Conservation (phyloP, 2,329 filamentous ascomycete genomes). For the Ploettnerulaceae sp. region DNA sequence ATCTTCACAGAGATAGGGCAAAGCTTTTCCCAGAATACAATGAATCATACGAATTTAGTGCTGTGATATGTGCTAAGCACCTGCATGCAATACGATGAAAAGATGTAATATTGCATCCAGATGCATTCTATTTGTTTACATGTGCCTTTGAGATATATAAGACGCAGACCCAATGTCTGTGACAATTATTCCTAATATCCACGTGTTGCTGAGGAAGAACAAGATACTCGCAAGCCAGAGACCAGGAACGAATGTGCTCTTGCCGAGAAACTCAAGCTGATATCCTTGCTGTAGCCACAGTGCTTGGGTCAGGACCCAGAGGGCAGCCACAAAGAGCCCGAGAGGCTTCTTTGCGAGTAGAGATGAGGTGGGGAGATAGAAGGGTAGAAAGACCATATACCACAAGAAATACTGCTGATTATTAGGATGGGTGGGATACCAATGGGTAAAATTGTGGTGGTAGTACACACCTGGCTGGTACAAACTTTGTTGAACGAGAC, state of each 20-base stretch:
- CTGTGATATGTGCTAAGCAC: neutral
- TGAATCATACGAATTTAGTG: neutral
- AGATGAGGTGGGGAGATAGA: conserved; percentile 79
- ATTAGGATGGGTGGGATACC: conserved; percentile 1
- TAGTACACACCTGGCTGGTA: conserved; percentile 73
- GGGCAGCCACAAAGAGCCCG: conserved; percentile 58
- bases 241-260: conserved; percentile 79
- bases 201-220: conserved; percentile 84
- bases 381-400: conserved; percentile 91
- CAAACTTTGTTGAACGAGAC: conserved; percentile 99
- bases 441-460: neutral
- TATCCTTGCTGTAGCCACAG: conserved; percentile 73
- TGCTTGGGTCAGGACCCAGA: conserved; percentile 76
- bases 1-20: neutral
- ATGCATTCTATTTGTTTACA: neutral
- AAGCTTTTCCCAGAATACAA: neutral
- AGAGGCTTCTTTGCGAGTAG: conserved; percentile 55
- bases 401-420: conserved; percentile 82
- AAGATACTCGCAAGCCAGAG: conserved; percentile 69
- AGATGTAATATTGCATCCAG: neutral
- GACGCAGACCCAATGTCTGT: conserved; percentile 48
- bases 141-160: neutral
- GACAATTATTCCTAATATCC: conserved; percentile 79
- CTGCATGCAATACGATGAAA: neutral
- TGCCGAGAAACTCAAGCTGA: conserved; percentile 71